These are phyloP conservation scores for Tulasnella sp. DNA, from an alignment of 768 basidiomycete species.

Conservation along the genomic window DNA sequence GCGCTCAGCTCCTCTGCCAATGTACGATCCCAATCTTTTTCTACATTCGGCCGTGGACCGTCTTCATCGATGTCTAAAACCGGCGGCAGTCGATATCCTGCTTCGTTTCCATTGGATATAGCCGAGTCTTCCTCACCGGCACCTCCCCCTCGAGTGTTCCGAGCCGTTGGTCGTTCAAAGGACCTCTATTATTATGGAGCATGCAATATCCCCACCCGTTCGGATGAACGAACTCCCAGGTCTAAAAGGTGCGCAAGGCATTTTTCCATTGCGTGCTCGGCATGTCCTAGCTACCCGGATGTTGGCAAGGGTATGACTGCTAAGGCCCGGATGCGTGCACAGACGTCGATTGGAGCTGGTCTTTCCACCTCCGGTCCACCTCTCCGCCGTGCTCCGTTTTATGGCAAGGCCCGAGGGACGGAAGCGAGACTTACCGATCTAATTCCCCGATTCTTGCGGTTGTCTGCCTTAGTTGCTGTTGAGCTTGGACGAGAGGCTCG, in stretches of 20 bases:
- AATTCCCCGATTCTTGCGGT: conserved; percentile 46
- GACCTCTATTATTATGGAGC: conserved; percentile 17
- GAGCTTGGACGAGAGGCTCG: conserved; percentile 62
- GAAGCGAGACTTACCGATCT: conserved; percentile 19
- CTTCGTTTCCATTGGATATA: neutral
- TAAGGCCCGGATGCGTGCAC: neutral
- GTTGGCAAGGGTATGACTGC: neutral
- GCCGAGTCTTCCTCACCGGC: neutral
- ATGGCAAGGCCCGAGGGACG: neutral
- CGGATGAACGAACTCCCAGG: neutral
- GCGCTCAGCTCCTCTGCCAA: conserved; percentile 1
- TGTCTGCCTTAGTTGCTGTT: conserved; percentile 65
- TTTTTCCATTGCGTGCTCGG: conserved; percentile 10
- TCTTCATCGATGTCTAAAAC: neutral
- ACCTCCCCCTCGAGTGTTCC: conserved; percentile 11
- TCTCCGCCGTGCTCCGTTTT: conserved; percentile 3
- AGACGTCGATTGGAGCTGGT: conserved; percentile 16
- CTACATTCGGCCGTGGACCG: conserved; percentile 5
- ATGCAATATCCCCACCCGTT: neutral
- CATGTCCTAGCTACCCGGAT: conserved; percentile 3
- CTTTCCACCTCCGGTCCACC: conserved; percentile 9
- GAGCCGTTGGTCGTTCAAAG: conserved; percentile 17
- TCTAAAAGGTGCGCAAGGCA: conserved; percentile 6
- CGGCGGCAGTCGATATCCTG: neutral
- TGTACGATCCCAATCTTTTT: neutral